Conservation (phyloP, 2,329 filamentous ascomycete species). For the Diaporthe vaccinii region DNA sequence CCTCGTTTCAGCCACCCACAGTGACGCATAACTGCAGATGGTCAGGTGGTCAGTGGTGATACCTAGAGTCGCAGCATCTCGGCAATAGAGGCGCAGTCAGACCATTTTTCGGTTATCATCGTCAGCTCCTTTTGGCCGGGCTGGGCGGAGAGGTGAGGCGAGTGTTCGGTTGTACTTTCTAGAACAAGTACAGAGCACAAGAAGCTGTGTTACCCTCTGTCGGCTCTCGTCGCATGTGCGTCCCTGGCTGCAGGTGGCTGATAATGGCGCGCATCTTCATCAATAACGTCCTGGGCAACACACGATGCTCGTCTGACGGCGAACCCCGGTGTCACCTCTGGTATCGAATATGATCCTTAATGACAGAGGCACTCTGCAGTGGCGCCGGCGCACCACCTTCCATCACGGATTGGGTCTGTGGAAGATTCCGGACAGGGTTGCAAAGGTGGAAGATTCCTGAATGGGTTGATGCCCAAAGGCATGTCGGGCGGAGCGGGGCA, state of each 20-base stretch:
- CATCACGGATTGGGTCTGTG: neutral
- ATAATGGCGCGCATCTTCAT: neutral
- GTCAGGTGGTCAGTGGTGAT: slow-evolving; percentile 7
- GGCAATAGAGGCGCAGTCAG: slow-evolving; percentile 16
- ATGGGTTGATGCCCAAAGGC: slow-evolving; percentile 10
- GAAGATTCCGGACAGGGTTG: neutral
- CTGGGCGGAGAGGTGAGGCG: neutral
- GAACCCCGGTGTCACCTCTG: neutral
- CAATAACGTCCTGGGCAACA: neutral
- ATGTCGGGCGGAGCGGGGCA: neutral
- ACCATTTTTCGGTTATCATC: slow-evolving; percentile 10
- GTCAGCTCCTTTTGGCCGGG: slow-evolving; percentile 14
- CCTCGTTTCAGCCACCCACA: slow-evolving; percentile 22
- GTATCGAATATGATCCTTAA: neutral
- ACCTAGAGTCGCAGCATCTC: slow-evolving; percentile 1
- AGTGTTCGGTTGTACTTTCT: slow-evolving; percentile 14
- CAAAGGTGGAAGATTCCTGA: neutral
- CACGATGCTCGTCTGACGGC: slow-evolving; percentile 11
- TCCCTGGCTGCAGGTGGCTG: slow-evolving; percentile 9
- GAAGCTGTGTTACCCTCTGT: neutral
- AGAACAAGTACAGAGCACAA: slow-evolving; percentile 7
- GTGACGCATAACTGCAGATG: slow-evolving; percentile 5
- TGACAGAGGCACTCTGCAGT: neutral
- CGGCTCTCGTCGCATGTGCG: neutral
- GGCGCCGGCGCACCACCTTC: neutral